These are phyloP conservation scores for Trametes pubescens DNA, from an alignment of 1,284 basidiomycete genomes.

Conservation along the genomic window DNA sequence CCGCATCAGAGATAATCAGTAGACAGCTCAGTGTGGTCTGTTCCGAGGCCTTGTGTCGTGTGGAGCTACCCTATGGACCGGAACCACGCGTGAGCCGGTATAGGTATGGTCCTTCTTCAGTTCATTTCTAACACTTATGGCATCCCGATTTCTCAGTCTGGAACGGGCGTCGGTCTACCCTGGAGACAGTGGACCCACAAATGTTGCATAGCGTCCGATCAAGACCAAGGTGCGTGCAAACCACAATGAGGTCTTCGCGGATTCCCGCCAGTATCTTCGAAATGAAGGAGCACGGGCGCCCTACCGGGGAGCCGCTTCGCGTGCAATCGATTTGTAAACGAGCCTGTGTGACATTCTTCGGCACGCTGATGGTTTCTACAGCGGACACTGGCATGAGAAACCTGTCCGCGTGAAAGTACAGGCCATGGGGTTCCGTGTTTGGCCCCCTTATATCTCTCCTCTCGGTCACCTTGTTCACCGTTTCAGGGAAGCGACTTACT, in stretches of 20 bases:
- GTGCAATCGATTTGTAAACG: not conserved
- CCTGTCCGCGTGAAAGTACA: not conserved
- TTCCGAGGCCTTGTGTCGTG: not conserved
- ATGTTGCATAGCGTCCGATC: not conserved
- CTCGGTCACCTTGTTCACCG: not conserved
- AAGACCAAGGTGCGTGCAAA: not conserved
- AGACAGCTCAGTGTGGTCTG: not conserved
- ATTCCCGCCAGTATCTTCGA: not conserved
- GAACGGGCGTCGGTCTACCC: not conserved
- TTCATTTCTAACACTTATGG: not conserved
- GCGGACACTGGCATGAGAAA: conserved; percentile 1
- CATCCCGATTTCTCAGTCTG: not conserved
- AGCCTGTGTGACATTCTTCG: conserved; percentile 8
- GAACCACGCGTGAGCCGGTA: not conserved
- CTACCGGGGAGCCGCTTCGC: not conserved
- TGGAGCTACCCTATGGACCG: not conserved
- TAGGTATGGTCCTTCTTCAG: not conserved
- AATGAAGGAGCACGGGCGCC: not conserved
- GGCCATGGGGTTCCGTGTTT: not conserved
- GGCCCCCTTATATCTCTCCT: not conserved
- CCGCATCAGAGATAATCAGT: not conserved
- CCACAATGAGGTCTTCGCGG: too few species aligned
- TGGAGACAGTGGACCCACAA: not conserved
- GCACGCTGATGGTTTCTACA: not conserved
- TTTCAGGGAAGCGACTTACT: not conserved